Base-by-base conservation (phyloP, 768 basidiomycete species). In the Candolleomyces eurysporus region DNA sequence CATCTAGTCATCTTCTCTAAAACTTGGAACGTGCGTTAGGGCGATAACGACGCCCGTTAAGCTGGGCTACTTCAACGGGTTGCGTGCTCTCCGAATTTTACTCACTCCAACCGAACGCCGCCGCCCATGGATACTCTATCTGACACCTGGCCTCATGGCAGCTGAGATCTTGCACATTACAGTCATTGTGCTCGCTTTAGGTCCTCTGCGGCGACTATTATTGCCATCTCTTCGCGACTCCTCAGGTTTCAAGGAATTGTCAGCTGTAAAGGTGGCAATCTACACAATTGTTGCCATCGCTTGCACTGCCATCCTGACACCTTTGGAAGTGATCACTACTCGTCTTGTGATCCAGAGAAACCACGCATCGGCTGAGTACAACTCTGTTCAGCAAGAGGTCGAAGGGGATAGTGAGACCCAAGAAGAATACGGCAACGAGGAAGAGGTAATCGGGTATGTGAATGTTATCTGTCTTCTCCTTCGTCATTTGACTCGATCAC, bases 291-390 rank as follows among this genome's bases (percentile, higher is more conserved):
- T 90, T 60, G 81, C 86, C 11, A 68, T 82, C 40, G 64, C 86
- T 51, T 84, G 85, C 73, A 85, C 87, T 2, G 65, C 69, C 14
- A 67, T 91, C 59, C 79, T 93, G 13, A 80, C 90, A 31, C 92
- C 92, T 5, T 74, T 94, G 30, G 92, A 94, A 68, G 91, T 94
- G 31, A 88, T 94, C 53, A 73, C 85, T 14, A 90, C 88, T 14
- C 79, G 91, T 53, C 81, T 94, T 5, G 89, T 91, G 19, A 89
- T 94, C 59, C 92, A 94, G 68, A 84, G 92, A 57, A 94, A 94
- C 64, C 91, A 93, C 64, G 85, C 88, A 7, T 86, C 88, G 16
- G 76, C 86, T 5, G 90, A 89, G 59, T 90, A 84, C 68, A 89
- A 91, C 64, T 87, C 90, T 0, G 84, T 90, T 32, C 76, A 85